A percentile compares a stretch with the other conserved stretches of the same genome.
These are phyloP conservation scores for Quercus rubra DNA, from an alignment of 306 rosid species.

Conservation along the genomic window DNA sequence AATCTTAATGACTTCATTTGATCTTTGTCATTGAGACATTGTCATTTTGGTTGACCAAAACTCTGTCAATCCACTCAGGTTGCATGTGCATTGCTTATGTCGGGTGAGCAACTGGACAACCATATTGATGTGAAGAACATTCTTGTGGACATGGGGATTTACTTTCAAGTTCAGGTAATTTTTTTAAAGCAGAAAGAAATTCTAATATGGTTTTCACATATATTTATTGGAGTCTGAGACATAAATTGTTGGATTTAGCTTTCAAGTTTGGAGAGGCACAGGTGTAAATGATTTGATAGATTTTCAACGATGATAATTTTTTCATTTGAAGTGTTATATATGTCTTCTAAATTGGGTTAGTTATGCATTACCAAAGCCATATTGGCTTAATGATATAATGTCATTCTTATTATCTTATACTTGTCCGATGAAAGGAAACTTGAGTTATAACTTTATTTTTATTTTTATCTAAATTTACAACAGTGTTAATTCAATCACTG, in stretches of 20 bases:
- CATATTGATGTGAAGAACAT: constrained; percentile 47
- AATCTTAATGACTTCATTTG: not conserved
- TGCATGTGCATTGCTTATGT: constrained; percentile 56
- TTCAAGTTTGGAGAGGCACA: too few relatives aligned
- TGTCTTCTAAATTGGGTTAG: not conserved
- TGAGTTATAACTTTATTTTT: too few relatives aligned
- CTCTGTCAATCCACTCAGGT: constrained; percentile 30
- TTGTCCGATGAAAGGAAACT: not conserved
- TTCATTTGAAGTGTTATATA: not conserved
- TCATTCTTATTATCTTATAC: not conserved
- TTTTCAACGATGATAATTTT: not conserved
- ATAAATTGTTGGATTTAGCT: not conserved
- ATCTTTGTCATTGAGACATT: constrained; percentile 1
- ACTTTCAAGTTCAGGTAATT: constrained; percentile 62
- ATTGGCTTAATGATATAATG: not conserved
- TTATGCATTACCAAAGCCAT: not conserved
- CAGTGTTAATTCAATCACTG: not conserved
- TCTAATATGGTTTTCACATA: not conserved
- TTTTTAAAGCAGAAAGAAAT: not conserved
- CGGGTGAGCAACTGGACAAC: constrained; percentile 48
- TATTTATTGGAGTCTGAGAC: not conserved
- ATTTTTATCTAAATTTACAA: too few relatives aligned
- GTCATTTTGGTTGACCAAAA: constrained; percentile 10
- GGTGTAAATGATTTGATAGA: too few relatives aligned
- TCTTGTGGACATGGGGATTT: constrained; percentile 61